phyloP scores from a whole-genome alignment of 345 rosid genomes.

The Corchorus olitorius region DNA sequence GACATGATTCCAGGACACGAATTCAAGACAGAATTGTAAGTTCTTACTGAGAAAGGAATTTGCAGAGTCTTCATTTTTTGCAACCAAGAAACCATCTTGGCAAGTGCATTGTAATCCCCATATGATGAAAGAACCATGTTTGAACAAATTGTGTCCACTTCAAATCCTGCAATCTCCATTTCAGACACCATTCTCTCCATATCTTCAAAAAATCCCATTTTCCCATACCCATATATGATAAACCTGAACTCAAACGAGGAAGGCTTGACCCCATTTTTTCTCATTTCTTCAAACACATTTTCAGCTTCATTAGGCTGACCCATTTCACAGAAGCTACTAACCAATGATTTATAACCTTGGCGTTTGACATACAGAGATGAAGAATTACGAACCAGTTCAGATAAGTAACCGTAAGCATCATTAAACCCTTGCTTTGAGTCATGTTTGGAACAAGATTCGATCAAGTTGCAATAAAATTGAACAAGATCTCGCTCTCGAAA shows the following conservation, averaged over 20 bases:
- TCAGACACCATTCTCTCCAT: slow-evolving; percentile 50
- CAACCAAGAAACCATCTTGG: slow-evolving; percentile 66
- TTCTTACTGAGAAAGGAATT: slow-evolving; percentile 60
- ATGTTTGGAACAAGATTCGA: slow-evolving; percentile 55
- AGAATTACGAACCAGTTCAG: slow-evolving; percentile 39
- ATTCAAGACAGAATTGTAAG: slow-evolving; percentile 76
- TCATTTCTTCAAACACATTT: slow-evolving; percentile 52
- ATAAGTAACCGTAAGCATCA: slow-evolving; percentile 38
- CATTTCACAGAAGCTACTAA: slow-evolving; percentile 66
- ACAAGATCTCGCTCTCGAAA: slow-evolving; percentile 57
- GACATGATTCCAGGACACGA: slow-evolving; percentile 58
- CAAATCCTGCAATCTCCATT: slow-evolving; percentile 54
- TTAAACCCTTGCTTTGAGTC: slow-evolving; percentile 50
- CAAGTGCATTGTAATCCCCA: slow-evolving; percentile 58
- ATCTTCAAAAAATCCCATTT: slow-evolving; percentile 59
- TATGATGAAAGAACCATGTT: slow-evolving; percentile 85
- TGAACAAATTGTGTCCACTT: slow-evolving; percentile 63
- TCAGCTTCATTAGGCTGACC: slow-evolving; percentile 65
- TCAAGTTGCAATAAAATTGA: slow-evolving; percentile 54
- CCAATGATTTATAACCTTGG: slow-evolving; percentile 64
- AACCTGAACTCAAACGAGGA: slow-evolving; percentile 55
- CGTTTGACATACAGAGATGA: slow-evolving; percentile 63
- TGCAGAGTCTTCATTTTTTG: slow-evolving; percentile 45
- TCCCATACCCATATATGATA: slow-evolving; percentile 66
- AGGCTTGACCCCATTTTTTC: slow-evolving; percentile 39